Base-by-base conservation (phyloP, 1,139 yeast species). In the Casaregolazyma lundiana region DNA sequence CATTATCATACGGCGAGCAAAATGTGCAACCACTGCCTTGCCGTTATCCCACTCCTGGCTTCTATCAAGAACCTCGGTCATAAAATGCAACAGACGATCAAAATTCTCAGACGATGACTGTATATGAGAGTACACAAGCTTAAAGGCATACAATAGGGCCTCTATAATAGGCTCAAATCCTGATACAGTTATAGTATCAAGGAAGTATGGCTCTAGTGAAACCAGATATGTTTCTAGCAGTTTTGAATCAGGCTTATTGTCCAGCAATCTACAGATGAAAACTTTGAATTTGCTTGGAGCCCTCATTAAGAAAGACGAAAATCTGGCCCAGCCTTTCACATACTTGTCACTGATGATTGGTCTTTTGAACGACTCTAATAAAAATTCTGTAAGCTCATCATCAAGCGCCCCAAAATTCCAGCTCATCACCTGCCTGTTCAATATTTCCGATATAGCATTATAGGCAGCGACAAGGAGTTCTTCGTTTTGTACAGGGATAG, bases 341-440 rank as follows among this genome's bases (percentile, higher is more conserved):
- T 40, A 37, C n/a, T 40, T 13, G 32, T n/a, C 15, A 5, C n/a
- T 24, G 18, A 40, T 21, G 11, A 40, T 40, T 4, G 43, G 43
- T 6, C 17, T 15, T 13, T 40, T 18, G 22, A 40, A 40, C 4
- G 43, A 40, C 13, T 40, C 22, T 8, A 19, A 29, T 1, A 40
- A 19, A 32, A 40, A 13, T 30, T 26, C 36, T 11, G 22, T 40
- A 6, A 40, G 34, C 36, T 40, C 43, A 3, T 17, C 29, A 9
- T 40, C 43, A n/a, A 40, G 9, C 2, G 43, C 35, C 5, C 26
- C 30, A 13, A 40, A 40, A 22, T 40, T 21, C 43, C 43, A 40
- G 20, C 37, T 40, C 5, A 40, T 8, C 15, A 21, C 36, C 36
- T 40, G 43, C n/a, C 43, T 19, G 13, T 22, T 40, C n/a, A 40